Base-by-base conservation (phyloP, 495 filamentous ascomycete species). In the Penicillium paradoxum region DNA sequence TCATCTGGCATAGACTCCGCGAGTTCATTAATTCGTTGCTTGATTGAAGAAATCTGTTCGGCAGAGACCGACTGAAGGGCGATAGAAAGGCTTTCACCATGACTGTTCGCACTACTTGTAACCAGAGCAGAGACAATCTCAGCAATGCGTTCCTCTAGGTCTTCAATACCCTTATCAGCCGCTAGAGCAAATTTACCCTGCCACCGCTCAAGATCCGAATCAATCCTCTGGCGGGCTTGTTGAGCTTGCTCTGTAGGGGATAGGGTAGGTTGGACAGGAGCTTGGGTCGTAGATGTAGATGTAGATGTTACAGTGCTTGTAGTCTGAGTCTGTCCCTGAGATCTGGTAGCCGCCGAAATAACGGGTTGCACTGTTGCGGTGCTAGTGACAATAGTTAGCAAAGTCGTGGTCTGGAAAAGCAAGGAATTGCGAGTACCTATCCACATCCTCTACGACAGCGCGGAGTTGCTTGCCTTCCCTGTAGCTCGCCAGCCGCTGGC, bases 401-500 rank as follows among this genome's bases (percentile, higher is more conserved):
- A 33, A 50, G 32, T 10, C n/a, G 6, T n/a, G 1, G 24, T 14
- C 11, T 22, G 40, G n/a, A 14, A 27, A 6, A 9, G 25, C 9
- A 17, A 30, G 7, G 27, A 8, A 17, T 6, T 55, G 14, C 19
- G 17, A 67, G 55, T 69, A 77, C 75, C 67, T 74, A 39, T 84
- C 79, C 38, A 76, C 59, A 22, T 83, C 78, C 47, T 84, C 79
- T 14, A 83, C 64, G 30, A 74, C 78, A 10, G 81, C 74, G 53
- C 82, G 75, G 14, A 87, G 54, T 46, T 77, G 81, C 59, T 80
- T 83, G 2, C 79, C 81, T 51, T 90, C 86, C 11, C 79, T 81
- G 69, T 97, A 91, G 51, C 88, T 80, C 6, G 91, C 93, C 14
- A 98, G 79, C 9, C 92, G 80, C 71, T 97, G 87, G 13, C 89